Base-by-base conservation (phyloP, 129 eudicot genomes). In the Daucus carota region DNA sequence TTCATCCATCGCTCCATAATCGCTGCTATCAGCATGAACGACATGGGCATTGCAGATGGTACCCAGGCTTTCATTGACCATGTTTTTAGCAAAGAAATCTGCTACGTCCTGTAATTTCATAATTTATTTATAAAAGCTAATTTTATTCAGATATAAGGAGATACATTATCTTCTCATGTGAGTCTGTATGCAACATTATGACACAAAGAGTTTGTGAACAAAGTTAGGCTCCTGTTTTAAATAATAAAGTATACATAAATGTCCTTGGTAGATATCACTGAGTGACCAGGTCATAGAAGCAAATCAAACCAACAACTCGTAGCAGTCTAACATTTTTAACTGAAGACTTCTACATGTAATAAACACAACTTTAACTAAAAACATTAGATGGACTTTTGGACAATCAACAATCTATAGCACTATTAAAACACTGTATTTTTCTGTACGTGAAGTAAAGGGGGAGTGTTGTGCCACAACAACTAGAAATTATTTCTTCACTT, bases 11-110 rank as follows among this genome's bases (percentile, higher is more conserved):
- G 74, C 74, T 71, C 74, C 74, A 26, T 71, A n/a, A 22, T 42
- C 24, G 22, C 54, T 71, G 36, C 34, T n/a, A 71, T 71, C 74
- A 38, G 74, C 74, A 71, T 71, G 74, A 43, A 71, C 74, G n/a
- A 71, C 74, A 42, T 71, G 74, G 31, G 74, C 54, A 42, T 71
- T 71, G 54, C 74, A 71, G 74, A 71, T 71, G 29, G 74, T 26
- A 71, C 74, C 74, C 33, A 71, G 74, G 74, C 36, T 70, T 40
- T 42, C 74, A 42, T 71, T 71, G 17, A 71, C 74, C 74, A 71
- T 41, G 54, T 71, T 71, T 38, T 6, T 71, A 13, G 57, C 31
- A 18, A 41, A 71, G 74, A 71, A 71, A 6, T 71, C 74, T 14
- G 46, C 13, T 10, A 71, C 8, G 38, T 71, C 74, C 74, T 71